Conservation (phyloP, 768 basidiomycete genomes). For the Bullera alba region DNA sequence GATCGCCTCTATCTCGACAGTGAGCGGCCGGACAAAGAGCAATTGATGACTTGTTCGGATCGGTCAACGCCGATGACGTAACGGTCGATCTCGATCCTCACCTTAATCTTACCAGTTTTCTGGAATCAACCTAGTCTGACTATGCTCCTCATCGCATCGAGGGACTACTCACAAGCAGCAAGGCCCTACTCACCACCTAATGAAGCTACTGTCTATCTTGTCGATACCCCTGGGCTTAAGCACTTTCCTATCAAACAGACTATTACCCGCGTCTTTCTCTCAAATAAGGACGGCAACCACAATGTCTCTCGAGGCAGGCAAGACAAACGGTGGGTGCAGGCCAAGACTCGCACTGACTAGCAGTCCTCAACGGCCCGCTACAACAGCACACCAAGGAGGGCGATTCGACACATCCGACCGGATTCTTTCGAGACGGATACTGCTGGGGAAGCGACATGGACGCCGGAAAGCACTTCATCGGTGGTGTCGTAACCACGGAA, state of each 20-base stretch:
- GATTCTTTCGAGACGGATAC: constrained; percentile 33
- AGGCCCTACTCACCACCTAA: not conserved
- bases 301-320: constrained; percentile 26
- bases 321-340: constrained; percentile 27
- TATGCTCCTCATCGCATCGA: too few species aligned
- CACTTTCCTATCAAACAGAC: not conserved
- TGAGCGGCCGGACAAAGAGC: too few species aligned
- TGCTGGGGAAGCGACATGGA: constrained; percentile 33
- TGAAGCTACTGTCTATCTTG: not conserved
- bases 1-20: too few species aligned
- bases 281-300: constrained; percentile 19
- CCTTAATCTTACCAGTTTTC: too few species aligned
- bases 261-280: not conserved
- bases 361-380: constrained; percentile 33
- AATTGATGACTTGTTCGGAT: too few species aligned
- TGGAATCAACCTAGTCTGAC: too few species aligned
- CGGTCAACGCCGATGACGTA: too few species aligned
- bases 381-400: constrained; percentile 24
- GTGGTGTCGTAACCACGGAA: constrained; percentile 37
- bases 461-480: constrained; percentile 40
- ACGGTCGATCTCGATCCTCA: too few species aligned
- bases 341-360: not conserved
- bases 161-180: too few species aligned
- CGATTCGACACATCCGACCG: constrained; percentile 36
- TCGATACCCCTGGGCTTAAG: not conserved